Evolutionary conservation across 2,329 filamentous ascomycete genomes (phyloP), one percentile per base, ranked within the genome.

Genomic region (Aspergillus hortae): DNA sequence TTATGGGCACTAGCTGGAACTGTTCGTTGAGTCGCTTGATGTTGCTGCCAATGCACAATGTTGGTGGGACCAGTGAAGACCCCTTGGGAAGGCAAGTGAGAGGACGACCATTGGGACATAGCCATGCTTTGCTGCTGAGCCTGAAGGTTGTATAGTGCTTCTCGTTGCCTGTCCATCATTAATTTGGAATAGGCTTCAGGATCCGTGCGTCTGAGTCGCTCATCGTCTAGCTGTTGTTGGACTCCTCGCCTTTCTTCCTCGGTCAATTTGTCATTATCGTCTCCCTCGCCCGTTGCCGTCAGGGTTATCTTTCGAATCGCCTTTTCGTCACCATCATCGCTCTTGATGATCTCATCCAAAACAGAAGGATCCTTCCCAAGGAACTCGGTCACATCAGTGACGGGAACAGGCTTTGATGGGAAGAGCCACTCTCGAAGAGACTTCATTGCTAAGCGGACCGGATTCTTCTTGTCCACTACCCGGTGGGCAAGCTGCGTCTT

Each of bases 381-480:
- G 53, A 82, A 82, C 9, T 74, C 69, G 0, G 68, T 64, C 1
- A 89, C 65, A 45, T 85, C 77, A 41, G 81, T 63, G 44, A 81
- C 77, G 5, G 67, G 54, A 1, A 84, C 74, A 0, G 79, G 65
- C 48, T 75, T 77, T 0, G 88, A 83, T 38, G 77, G 72, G 33
- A 80, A 80, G n/a, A 90, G 75, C 60, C 85, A 84, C 1, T 84
- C 77, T 1, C 69, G 67, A 1, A 69, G 64, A 1, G 78, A 75
- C 47, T 80, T 82, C 17, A 79, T 77, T 0, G 88, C 85, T 67
- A 79, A 83, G 6, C 87, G 83, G n/a, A 84, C 71, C 0, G 87
- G 85, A 46, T 89, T 90, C 71, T 88, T 90, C 66, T 90, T 86
- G 70, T 96, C 92, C 4, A 96, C 86, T 1, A 95, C 88, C 12